A percentile compares a stretch with the other conserved stretches of the same genome.
Evolutionary conservation across 1,284 basidiomycete species (phyloP).

Genomic region (Ustilago shanxiensis): DNA sequence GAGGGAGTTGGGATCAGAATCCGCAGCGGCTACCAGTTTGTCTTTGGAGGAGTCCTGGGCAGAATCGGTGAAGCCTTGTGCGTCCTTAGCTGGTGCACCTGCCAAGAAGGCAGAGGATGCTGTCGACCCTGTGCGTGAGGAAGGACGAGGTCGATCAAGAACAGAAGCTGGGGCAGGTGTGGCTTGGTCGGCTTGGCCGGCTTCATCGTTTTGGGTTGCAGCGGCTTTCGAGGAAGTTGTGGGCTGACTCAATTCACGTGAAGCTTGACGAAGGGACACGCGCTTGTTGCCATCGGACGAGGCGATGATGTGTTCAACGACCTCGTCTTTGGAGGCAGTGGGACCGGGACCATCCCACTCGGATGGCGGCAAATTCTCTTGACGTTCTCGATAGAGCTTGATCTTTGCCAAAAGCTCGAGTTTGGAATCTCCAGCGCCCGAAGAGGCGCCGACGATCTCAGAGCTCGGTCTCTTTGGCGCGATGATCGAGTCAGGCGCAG

Average conservation of each 20-base stretch:
- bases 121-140: slow-evolving; percentile 29
- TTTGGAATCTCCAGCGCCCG: slow-evolving; percentile 19
- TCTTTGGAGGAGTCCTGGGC: neutral
- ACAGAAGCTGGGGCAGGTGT: slow-evolving; percentile 10
- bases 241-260: slow-evolving; percentile 15
- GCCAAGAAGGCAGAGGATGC: slow-evolving; percentile 25
- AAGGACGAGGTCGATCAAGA: slow-evolving; percentile 36
- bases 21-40: neutral
- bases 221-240: neutral
- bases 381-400: slow-evolving; percentile 63
- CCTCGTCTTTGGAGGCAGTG: slow-evolving; percentile 48
- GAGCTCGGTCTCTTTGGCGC: slow-evolving; percentile 28
- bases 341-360: slow-evolving; percentile 55
- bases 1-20: slow-evolving; percentile 1
- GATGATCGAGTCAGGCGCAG: neutral
- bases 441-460: slow-evolving; percentile 25
- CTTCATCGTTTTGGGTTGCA: neutral
- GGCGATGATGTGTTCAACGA: slow-evolving; percentile 49
- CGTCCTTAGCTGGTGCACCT: neutral
- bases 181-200: neutral
- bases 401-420: slow-evolving; percentile 58
- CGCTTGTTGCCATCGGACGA: slow-evolving; percentile 28
- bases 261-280: slow-evolving; percentile 28
- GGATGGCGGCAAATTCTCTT: slow-evolving; percentile 59
- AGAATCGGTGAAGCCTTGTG: neutral